Evolutionary conservation across 306 rosid species (phyloP).

Genomic region (Vigna reflexopilosa): DNA sequence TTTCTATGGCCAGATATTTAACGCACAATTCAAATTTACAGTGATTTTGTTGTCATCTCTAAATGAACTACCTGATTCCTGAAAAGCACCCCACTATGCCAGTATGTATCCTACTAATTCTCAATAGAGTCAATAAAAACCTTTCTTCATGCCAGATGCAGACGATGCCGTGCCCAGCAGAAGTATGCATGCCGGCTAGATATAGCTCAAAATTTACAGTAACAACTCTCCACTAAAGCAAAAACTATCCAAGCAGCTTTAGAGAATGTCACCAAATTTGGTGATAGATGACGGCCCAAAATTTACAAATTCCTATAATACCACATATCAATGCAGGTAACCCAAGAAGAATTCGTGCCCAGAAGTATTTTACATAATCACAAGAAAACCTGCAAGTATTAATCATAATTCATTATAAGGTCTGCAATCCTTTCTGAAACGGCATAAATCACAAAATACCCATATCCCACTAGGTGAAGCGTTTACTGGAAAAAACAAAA

Average conservation of each 20-base stretch:
- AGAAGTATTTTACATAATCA: conserved; percentile 54
- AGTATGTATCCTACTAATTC: conserved; percentile 43
- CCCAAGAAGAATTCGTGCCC: conserved; percentile 61
- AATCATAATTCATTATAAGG: conserved; percentile 31
- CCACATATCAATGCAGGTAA: conserved; percentile 52
- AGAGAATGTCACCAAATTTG: conserved; percentile 56
- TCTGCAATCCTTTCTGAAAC: conserved; percentile 23
- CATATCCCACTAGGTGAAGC: neutral
- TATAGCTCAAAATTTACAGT: conserved; percentile 55
- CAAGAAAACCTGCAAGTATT: conserved; percentile 56
- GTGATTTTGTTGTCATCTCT: conserved; percentile 60
- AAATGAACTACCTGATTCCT: conserved; percentile 46
- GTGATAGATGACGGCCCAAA: conserved; percentile 36
- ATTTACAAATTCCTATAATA: conserved; percentile 38
- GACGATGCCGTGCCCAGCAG: conserved; percentile 44
- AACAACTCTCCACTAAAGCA: conserved; percentile 42
- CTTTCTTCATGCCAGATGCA: conserved; percentile 48
- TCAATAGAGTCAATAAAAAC: conserved; percentile 47
- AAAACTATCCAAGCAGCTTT: conserved; percentile 51
- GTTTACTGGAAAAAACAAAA: neutral
- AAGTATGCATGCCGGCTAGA: conserved; percentile 56
- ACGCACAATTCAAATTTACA: conserved; percentile 71
- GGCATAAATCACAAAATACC: neutral
- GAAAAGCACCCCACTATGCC: conserved; percentile 37
- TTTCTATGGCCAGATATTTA: conserved; percentile 64